phyloP scores from a whole-genome alignment of 352 stramenopile genomes.

The Globisporangium nunn region DNA sequence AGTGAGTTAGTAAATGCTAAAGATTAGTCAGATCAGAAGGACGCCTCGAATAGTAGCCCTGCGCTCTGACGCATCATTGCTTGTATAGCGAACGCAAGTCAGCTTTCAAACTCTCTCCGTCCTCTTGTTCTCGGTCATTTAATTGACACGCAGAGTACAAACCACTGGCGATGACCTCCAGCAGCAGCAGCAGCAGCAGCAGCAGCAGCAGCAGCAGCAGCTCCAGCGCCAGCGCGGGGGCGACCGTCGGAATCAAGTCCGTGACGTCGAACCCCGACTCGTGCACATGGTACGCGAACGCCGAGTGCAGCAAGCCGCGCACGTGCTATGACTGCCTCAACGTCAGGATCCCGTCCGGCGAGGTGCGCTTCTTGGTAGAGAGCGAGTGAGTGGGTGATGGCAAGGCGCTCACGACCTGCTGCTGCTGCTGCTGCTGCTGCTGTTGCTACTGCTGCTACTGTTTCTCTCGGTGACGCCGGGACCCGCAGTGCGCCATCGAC shows the following conservation, averaged over 20 bases:
- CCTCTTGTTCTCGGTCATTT: neutral
- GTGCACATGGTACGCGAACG: constrained; percentile 28
- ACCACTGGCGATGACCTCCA: neutral
- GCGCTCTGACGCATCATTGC: too few species aligned
- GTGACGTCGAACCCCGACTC: constrained; percentile 19
- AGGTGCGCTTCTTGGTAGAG: neutral
- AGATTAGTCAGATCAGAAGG: neutral
- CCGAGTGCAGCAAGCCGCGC: constrained; percentile 25
- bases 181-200: neutral
- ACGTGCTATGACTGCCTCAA: constrained; percentile 61
- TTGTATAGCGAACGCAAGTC: neutral
- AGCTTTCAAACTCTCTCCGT: neutral
- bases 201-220: neutral
- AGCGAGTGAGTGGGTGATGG: neutral
- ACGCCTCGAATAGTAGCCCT: too few species aligned
- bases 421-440: constrained; percentile 5
- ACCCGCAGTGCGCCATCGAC: constrained; percentile 27
- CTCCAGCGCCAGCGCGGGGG: neutral
- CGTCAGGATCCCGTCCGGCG: constrained; percentile 10
- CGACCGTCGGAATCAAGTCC: constrained; percentile 11
- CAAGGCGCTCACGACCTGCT: neutral
- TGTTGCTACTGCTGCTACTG: neutral
- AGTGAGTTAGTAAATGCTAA: too few species aligned
- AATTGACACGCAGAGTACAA: neutral
- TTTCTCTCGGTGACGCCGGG: too few species aligned